Evolutionary conservation across 2,329 filamentous ascomycete species (phyloP).

Genomic region (Colletotrichum chlorophyti): DNA sequence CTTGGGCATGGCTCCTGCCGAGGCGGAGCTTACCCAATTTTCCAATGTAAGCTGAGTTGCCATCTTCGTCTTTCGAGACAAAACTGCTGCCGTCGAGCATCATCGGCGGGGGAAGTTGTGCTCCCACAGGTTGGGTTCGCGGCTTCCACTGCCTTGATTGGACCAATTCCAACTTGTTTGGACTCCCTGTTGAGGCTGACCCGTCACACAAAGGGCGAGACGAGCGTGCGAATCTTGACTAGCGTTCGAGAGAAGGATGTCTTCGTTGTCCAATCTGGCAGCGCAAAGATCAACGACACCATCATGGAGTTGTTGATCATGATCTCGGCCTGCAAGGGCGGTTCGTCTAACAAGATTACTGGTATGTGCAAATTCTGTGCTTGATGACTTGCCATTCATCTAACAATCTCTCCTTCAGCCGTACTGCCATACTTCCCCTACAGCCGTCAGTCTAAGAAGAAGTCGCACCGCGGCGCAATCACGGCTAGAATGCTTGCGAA

Average conservation of each 20-base stretch:
- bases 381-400: slow-evolving; percentile 20
- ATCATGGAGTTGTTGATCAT: slow-evolving; percentile 99
- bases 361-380: slow-evolving; percentile 60
- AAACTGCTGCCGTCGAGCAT: slow-evolving; percentile 12
- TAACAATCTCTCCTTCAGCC: slow-evolving; percentile 54
- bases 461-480: slow-evolving; percentile 94
- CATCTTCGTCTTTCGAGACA: slow-evolving; percentile 20
- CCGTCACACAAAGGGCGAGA: slow-evolving; percentile 64
- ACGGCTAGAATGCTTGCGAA: slow-evolving; percentile 98
- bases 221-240: slow-evolving; percentile 71
- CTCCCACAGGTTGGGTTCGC: background rate
- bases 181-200: slow-evolving; percentile 36
- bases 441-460: slow-evolving; percentile 98
- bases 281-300: slow-evolving; percentile 94
- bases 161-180: slow-evolving; percentile 26
- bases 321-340: slow-evolving; percentile 98
- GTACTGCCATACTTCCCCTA: slow-evolving; percentile 98
- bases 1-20: slow-evolving; percentile 68
- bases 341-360: slow-evolving; percentile 94
- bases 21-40: slow-evolving; percentile 73
- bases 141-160: slow-evolving; percentile 27
- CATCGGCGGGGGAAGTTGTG: slow-evolving; percentile 2
- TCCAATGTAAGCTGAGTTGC: slow-evolving; percentile 64
- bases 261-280: slow-evolving; percentile 97
- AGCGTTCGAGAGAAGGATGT: slow-evolving; percentile 97